These are phyloP conservation scores for Colletotrichum euphorbiae DNA, from an alignment of 2,329 filamentous ascomycete genomes.

Conservation along the genomic window DNA sequence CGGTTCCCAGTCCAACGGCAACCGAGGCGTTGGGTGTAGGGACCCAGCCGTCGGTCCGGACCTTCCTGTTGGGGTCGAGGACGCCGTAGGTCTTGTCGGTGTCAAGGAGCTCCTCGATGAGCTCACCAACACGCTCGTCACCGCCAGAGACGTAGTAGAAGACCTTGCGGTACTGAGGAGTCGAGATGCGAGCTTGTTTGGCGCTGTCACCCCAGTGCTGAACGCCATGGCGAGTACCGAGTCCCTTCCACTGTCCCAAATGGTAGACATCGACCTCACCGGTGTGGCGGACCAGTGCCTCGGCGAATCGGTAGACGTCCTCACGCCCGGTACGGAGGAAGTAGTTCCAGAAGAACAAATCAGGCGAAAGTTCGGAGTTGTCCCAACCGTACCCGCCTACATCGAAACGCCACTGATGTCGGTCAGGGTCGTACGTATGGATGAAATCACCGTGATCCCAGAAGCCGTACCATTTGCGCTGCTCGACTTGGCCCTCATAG, in stretches of 20 bases:
- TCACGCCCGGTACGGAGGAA: slow-evolving; percentile 69
- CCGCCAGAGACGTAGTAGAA: slow-evolving; percentile 69
- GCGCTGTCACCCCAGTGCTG: slow-evolving; percentile 71
- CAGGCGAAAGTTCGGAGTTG: slow-evolving; percentile 72
- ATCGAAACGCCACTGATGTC: slow-evolving; percentile 72
- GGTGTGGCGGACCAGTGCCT: slow-evolving; percentile 68
- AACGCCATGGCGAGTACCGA: slow-evolving; percentile 72
- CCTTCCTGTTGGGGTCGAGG: slow-evolving; percentile 69
- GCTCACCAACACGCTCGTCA: slow-evolving; percentile 67
- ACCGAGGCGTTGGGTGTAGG: slow-evolving; percentile 56
- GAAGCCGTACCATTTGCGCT: slow-evolving; percentile 73
- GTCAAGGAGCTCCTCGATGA: slow-evolving; percentile 63
- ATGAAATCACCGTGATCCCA: slow-evolving; percentile 72
- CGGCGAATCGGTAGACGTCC: slow-evolving; percentile 69
- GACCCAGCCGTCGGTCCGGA: slow-evolving; percentile 63
- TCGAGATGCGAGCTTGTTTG: slow-evolving; percentile 72
- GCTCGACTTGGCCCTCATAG: slow-evolving; percentile 66
- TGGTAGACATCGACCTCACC: slow-evolving; percentile 74
- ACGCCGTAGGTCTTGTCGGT: slow-evolving; percentile 63
- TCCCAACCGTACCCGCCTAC: slow-evolving; percentile 74
- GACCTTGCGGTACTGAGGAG: slow-evolving; percentile 65
- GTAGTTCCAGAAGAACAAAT: slow-evolving; percentile 72
- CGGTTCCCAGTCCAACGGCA: slow-evolving; percentile 67
- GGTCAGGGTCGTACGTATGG: slow-evolving; percentile 70
- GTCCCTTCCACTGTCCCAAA: slow-evolving; percentile 65